Evolutionary conservation across 179 eudicot genomes (phyloP).

Genomic region (Nepenthes alata): DNA sequence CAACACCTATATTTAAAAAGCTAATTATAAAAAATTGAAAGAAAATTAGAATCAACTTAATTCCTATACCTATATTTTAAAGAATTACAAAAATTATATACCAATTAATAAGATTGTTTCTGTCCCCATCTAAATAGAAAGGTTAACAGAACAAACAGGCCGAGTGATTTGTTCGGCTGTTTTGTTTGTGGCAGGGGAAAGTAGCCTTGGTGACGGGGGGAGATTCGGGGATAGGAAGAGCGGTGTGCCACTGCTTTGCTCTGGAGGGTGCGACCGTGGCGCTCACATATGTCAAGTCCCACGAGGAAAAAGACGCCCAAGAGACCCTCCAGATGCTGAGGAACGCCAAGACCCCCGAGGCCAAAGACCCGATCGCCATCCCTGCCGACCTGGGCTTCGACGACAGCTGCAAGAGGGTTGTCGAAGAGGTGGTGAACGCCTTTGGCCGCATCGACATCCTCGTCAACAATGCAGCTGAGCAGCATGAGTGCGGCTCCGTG

Average conservation of each 20-base stretch:
- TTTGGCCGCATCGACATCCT: constrained; percentile 24
- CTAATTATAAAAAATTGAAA: no score
- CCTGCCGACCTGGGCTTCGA: constrained; percentile 54
- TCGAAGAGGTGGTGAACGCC: constrained; percentile 52
- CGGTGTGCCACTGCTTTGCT: constrained; percentile 55
- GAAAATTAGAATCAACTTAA: no score
- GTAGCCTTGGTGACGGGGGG: constrained; percentile 87
- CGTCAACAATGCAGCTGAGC: constrained; percentile 43
- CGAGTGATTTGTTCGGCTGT: background rate
- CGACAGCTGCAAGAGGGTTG: constrained; percentile 56
- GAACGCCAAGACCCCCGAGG: constrained; percentile 26
- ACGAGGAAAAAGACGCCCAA: constrained; percentile 58
- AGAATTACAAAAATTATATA: no score
- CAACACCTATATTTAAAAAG: no score
- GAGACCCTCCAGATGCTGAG: constrained; percentile 50
- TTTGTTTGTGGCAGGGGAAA: constrained; percentile 43
- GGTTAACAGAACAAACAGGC: background rate
- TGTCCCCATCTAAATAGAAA: no score
- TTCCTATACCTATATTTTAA: no score
- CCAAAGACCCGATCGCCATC: constrained; percentile 57
- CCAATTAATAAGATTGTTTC: no score
- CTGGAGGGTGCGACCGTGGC: constrained; percentile 84
- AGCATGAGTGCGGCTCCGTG: constrained; percentile 38
- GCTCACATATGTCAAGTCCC: constrained; percentile 65
- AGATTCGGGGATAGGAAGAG: constrained; percentile 85